Conservation (phyloP, 208 protist species). For the Phytomonas francai region DNA sequence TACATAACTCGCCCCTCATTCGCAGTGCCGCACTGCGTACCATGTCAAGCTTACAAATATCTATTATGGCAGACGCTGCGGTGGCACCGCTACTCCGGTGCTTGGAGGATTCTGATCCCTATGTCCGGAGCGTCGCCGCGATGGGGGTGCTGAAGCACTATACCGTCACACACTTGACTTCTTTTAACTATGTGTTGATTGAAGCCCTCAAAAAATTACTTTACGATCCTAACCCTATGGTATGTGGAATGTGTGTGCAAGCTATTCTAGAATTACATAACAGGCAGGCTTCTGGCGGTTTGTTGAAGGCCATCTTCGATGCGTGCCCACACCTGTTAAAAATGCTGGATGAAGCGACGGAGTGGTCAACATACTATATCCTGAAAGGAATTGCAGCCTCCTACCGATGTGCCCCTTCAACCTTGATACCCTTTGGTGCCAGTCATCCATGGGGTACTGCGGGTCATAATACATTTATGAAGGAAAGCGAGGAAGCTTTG, state of each 20-base stretch:
- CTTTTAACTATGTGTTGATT: slow-evolving; percentile 84
- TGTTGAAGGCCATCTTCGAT: slow-evolving; percentile 30
- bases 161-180: slow-evolving; percentile 87
- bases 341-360: slow-evolving; percentile 89
- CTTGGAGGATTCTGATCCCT: slow-evolving; percentile 95
- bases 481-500: slow-evolving; percentile 61
- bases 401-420: neutral
- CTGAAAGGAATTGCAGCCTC: slow-evolving; percentile 86
- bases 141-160: slow-evolving; percentile 97
- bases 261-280: slow-evolving; percentile 73
- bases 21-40: slow-evolving; percentile 97
- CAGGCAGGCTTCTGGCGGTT: slow-evolving; percentile 20
- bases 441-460: neutral
- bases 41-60: slow-evolving; percentile 97
- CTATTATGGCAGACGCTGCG: slow-evolving; percentile 96
- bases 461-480: slow-evolving; percentile 5
- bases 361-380: slow-evolving; percentile 97
- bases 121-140: slow-evolving; percentile 97
- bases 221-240: slow-evolving; percentile 94
- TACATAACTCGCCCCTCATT: slow-evolving; percentile 94
- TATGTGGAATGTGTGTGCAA: slow-evolving; percentile 95
- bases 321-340: slow-evolving; percentile 86
- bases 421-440: neutral
- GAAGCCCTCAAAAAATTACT: slow-evolving; percentile 89
- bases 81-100: slow-evolving; percentile 90